Conservation (phyloP, 2,329 filamentous ascomycete genomes). For the Penicillium griseofulvum region DNA sequence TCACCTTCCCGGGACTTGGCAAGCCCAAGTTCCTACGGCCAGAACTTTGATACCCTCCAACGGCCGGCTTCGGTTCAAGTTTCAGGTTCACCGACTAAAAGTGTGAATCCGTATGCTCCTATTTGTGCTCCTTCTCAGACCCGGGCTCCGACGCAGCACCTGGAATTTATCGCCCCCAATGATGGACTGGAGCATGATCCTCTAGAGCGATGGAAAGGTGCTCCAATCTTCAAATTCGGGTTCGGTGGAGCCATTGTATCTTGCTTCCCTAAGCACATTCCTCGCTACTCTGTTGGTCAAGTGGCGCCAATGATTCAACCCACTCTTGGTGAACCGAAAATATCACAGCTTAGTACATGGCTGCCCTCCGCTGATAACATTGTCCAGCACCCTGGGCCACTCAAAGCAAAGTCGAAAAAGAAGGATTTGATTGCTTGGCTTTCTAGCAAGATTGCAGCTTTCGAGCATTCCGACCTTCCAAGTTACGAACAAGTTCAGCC, state of each 20-base stretch:
- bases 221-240: slow-evolving; percentile 83
- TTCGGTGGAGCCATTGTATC: slow-evolving; percentile 79
- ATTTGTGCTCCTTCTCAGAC: slow-evolving; percentile 34
- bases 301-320: slow-evolving; percentile 74
- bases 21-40: slow-evolving; percentile 44
- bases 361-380: slow-evolving; percentile 69
- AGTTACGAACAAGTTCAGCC: slow-evolving; percentile 50
- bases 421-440: slow-evolving; percentile 88
- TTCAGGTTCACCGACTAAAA: slow-evolving; percentile 41
- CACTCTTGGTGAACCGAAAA: slow-evolving; percentile 75
- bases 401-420: slow-evolving; percentile 90
- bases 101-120: slow-evolving; percentile 37
- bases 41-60: slow-evolving; percentile 47
- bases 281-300: slow-evolving; percentile 76
- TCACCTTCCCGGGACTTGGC: slow-evolving; percentile 57
- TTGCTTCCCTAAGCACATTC: slow-evolving; percentile 83
- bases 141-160: slow-evolving; percentile 48
- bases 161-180: slow-evolving; percentile 56
- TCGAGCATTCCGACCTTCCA: slow-evolving; percentile 58
- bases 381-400: slow-evolving; percentile 81
- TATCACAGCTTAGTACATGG: slow-evolving; percentile 72
- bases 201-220: slow-evolving; percentile 85
- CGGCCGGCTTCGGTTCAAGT: slow-evolving; percentile 57
- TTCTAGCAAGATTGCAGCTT: slow-evolving; percentile 66
- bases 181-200: slow-evolving; percentile 65